Percentiles rank a stretch among this genome's conserved stretches.
Conservation (phyloP, 2,329 filamentous ascomycete genomes). For the Pseudocercospora fuligena region DNA sequence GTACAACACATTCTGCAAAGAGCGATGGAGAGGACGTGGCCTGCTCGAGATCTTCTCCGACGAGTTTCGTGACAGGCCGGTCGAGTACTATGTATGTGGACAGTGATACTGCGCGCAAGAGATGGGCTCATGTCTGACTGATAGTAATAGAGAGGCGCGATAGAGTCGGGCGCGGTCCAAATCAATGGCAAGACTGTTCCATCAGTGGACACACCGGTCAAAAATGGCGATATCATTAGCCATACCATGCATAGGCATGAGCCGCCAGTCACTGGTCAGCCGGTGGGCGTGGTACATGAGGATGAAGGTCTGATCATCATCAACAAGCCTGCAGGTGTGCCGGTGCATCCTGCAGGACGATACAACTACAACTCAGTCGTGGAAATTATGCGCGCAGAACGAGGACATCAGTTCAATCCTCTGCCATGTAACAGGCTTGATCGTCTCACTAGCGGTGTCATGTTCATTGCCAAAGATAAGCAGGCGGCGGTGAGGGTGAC, state of each 20-base stretch:
- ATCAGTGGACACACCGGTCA: slow-evolving; percentile 69
- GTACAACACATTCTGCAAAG: slow-evolving; percentile 93
- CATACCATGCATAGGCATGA: slow-evolving; percentile 96
- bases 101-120: slow-evolving; percentile 9
- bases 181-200: slow-evolving; percentile 76
- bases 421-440: slow-evolving; percentile 91
- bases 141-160: slow-evolving; percentile 66
- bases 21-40: slow-evolving; percentile 83
- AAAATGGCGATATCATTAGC: slow-evolving; percentile 88
- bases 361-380: slow-evolving; percentile 96
- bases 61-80: slow-evolving; percentile 87
- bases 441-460: slow-evolving; percentile 90
- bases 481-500: slow-evolving; percentile 78
- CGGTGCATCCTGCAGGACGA: slow-evolving; percentile 91
- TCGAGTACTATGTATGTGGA: slow-evolving; percentile 77
- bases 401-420: slow-evolving; percentile 62
- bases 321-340: slow-evolving; percentile 93
- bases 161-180: slow-evolving; percentile 76
- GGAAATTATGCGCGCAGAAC: slow-evolving; percentile 86
- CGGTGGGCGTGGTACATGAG: slow-evolving; percentile 84
- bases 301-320: slow-evolving; percentile 94
- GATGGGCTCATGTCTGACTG: slow-evolving; percentile 37
- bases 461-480: slow-evolving; percentile 93
- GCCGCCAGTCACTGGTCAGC: slow-evolving; percentile 82
- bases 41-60: slow-evolving; percentile 86